A percentile compares a stretch with the other conserved stretches of the same genome.
Conservation (phyloP, 2,329 filamentous ascomycete genomes). For the Botrytis sinoallii region DNA sequence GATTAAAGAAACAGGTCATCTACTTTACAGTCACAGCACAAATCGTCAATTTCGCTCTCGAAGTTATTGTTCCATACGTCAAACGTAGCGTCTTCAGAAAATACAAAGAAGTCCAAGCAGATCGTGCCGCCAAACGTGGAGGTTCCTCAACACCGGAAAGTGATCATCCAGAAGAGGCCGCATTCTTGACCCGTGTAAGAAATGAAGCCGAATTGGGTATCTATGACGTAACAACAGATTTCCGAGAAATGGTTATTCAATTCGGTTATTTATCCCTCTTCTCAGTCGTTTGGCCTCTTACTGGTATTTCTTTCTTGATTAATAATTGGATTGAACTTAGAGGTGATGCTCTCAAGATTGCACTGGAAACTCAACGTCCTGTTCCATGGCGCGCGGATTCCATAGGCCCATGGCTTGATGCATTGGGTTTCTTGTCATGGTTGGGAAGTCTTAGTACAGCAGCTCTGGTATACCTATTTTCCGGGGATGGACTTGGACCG, state of each 20-base stretch:
- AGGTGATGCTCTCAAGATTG: constrained; percentile 92
- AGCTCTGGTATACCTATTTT: constrained; percentile 87
- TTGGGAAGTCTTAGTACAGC: constrained; percentile 84
- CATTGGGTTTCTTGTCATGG: constrained; percentile 89
- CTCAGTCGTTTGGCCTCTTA: constrained; percentile 92
- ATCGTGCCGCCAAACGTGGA: constrained; percentile 55
- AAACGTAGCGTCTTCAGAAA: constrained; percentile 77
- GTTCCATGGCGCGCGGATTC: constrained; percentile 88
- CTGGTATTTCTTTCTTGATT: constrained; percentile 79
- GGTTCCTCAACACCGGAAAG: constrained; percentile 41
- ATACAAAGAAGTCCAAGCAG: constrained; percentile 69
- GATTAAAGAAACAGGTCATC: constrained; percentile 87
- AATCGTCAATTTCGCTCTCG: constrained; percentile 80
- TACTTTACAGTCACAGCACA: constrained; percentile 96
- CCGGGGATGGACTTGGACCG: constrained; percentile 61
- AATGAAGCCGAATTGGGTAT: constrained; percentile 76
- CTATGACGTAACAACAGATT: constrained; percentile 88
- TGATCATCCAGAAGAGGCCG: constrained; percentile 73
- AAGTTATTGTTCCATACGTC: constrained; percentile 79
- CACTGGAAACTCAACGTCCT: constrained; percentile 81
- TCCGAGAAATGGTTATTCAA: constrained; percentile 90
- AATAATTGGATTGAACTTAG: constrained; percentile 97
- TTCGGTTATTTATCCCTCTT: constrained; percentile 85
- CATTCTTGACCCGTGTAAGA: constrained; percentile 77
- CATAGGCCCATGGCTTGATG: constrained; percentile 88